These are phyloP conservation scores for Irpex sp. DNA, from an alignment of 1,284 basidiomycete genomes.

Conservation along the genomic window DNA sequence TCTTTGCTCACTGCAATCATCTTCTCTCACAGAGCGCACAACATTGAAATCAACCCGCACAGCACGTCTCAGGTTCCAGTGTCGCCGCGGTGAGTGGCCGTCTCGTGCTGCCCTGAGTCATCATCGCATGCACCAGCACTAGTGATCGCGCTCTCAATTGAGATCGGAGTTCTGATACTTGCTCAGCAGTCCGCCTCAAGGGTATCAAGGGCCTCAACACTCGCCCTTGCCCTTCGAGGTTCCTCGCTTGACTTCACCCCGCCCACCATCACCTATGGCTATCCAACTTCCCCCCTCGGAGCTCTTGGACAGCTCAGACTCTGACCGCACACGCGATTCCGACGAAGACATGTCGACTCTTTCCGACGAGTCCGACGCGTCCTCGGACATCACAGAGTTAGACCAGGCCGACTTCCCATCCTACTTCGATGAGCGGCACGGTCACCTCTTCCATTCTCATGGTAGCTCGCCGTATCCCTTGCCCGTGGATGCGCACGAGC, in stretches of 20 bases:
- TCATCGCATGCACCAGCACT: neutral
- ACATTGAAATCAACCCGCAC: neutral
- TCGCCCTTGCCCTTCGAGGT: conserved; percentile 8
- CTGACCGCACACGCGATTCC: conserved; percentile 11
- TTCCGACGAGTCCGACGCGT: conserved; percentile 35
- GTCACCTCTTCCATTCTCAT: conserved; percentile 65
- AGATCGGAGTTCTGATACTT: conserved; percentile 15
- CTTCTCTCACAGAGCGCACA: neutral
- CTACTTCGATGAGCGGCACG: conserved; percentile 53
- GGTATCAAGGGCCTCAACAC: conserved; percentile 9
- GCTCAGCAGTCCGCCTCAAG: conserved; percentile 16
- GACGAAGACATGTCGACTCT: conserved; percentile 8
- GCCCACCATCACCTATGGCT: conserved; percentile 6
- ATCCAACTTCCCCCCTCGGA: neutral
- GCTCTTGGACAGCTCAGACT: conserved; percentile 19
- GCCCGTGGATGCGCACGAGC: conserved; percentile 63
- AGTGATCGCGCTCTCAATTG: conserved; percentile 13
- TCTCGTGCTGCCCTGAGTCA: neutral
- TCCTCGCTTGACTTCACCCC: neutral
- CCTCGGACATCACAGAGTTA: conserved; percentile 38
- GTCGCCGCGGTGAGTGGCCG: neutral
- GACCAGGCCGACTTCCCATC: conserved; percentile 47
- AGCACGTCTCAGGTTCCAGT: neutral
- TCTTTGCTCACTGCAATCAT: neutral
- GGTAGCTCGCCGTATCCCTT: conserved; percentile 57